These are phyloP conservation scores for Alternaria triticina DNA, from an alignment of 2,329 filamentous ascomycete genomes.

Conservation along the genomic window DNA sequence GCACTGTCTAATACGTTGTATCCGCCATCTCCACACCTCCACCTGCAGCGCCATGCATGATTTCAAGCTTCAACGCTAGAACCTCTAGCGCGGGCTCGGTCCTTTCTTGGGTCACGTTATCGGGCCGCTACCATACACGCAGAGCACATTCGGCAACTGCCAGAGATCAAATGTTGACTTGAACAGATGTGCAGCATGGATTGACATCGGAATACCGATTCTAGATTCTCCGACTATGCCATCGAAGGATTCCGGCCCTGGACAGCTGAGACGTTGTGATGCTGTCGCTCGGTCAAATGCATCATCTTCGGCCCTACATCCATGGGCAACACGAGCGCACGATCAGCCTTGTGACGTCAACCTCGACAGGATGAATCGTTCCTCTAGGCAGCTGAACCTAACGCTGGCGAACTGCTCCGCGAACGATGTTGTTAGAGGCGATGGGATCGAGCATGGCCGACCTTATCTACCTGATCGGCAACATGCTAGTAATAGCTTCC, in stretches of 20 bases:
- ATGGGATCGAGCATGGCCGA: not conserved
- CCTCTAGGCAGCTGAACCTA: not conserved
- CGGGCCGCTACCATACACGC: not conserved
- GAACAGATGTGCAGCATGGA: conserved; percentile 4
- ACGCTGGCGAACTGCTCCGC: not conserved
- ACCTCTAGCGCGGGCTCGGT: conserved; percentile 1
- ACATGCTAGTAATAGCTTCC: not conserved
- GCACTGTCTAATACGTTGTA: not conserved
- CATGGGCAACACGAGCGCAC: conserved; percentile 6
- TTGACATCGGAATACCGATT: conserved; percentile 5
- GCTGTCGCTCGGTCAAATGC: not conserved
- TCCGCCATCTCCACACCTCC: conserved; percentile 6
- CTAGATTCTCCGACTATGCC: not conserved
- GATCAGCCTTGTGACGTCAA: conserved; percentile 11
- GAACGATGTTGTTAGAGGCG: not conserved
- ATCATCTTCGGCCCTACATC: conserved; percentile 12
- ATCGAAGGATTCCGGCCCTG: not conserved
- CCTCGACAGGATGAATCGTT: not conserved
- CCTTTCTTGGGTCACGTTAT: conserved; percentile 6
- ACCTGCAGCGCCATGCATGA: conserved; percentile 2
- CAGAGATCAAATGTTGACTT: not conserved
- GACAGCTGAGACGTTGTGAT: conserved; percentile 1
- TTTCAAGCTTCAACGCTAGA: conserved; percentile 11
- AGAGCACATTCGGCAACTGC: not conserved
- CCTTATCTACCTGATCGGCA: not conserved